Conservation (phyloP, 306 rosid genomes). For the Psophocarpus tetragonolobus region DNA sequence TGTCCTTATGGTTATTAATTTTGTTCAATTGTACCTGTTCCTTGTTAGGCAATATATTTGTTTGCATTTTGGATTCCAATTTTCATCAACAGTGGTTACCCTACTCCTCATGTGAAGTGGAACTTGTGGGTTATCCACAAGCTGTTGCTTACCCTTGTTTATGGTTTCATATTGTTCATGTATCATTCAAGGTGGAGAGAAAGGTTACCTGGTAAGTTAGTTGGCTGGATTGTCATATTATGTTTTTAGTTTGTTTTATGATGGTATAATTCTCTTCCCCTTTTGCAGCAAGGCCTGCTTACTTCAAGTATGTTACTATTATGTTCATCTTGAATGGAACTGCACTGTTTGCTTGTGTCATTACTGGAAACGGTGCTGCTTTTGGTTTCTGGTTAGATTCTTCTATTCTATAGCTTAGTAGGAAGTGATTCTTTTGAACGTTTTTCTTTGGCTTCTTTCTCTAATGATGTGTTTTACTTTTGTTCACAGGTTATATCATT, state of each 20-base stretch:
- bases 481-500: constrained; percentile 67
- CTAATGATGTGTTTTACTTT: constrained; percentile 28
- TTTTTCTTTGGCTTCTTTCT: constrained; percentile 27
- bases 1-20: constrained; percentile 3
- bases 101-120: constrained; percentile 65
- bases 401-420: background rate
- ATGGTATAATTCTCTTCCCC: constrained; percentile 13
- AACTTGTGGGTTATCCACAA: constrained; percentile 85
- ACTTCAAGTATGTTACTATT: constrained; percentile 73
- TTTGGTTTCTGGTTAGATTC: constrained; percentile 79
- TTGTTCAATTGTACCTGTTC: constrained; percentile 17
- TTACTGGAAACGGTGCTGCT: constrained; percentile 73
- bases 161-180: constrained; percentile 75
- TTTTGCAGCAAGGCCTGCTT: constrained; percentile 90
- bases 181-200: constrained; percentile 95
- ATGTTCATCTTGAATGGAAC: constrained; percentile 70
- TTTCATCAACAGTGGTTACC: constrained; percentile 55
- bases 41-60: constrained; percentile 72
- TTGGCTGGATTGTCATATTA: constrained; percentile 10
- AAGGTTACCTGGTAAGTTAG: constrained; percentile 76
- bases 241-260: constrained; percentile 22
- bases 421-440: background rate
- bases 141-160: constrained; percentile 67
- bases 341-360: constrained; percentile 67
- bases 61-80: constrained; percentile 82